Evolutionary conservation across 1,139 yeast species (phyloP).

Genomic region (Barnettozyma hawaiiensis): DNA sequence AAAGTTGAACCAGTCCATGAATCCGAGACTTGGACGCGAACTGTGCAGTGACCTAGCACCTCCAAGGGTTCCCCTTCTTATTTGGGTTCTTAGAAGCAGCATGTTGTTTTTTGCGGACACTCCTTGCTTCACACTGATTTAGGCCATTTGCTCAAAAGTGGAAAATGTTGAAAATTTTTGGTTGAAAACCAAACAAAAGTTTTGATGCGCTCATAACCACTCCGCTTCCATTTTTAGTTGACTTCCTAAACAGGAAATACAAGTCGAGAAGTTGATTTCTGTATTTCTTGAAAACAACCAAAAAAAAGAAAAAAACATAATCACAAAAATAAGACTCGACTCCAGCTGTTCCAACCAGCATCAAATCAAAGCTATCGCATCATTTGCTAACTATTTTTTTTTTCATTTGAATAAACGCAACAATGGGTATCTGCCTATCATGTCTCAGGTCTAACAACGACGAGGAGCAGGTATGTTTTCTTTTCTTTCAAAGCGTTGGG

Average conservation of each 20-base stretch:
- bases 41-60: slow-evolving; percentile 22
- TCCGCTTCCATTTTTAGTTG: slow-evolving; percentile 2
- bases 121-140: too few relatives aligned
- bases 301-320: too few relatives aligned
- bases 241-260: slow-evolving; percentile 1
- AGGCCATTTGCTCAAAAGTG: too few relatives aligned
- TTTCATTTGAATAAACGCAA: not conserved
- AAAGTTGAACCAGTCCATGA: slow-evolving; percentile 34
- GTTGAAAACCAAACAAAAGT: too few relatives aligned
- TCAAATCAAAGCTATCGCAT: too few relatives aligned
- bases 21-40: slow-evolving; percentile 25
- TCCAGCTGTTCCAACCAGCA: too few relatives aligned
- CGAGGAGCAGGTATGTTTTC: slow-evolving; percentile 29
- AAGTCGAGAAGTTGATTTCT: too few relatives aligned
- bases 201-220: not conserved
- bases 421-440: slow-evolving; percentile 49
- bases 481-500: too few relatives aligned
- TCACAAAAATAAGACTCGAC: too few relatives aligned
- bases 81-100: slow-evolving; percentile 6
- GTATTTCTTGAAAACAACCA: too few relatives aligned
- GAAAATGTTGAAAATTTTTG: not conserved
- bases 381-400: not conserved
- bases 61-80: not conserved
- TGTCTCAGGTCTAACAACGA: slow-evolving; percentile 37
- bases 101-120: too few relatives aligned